Base-by-base conservation (phyloP, 2,329 filamentous ascomycete genomes). In the Phyllosticta ampelicida region DNA sequence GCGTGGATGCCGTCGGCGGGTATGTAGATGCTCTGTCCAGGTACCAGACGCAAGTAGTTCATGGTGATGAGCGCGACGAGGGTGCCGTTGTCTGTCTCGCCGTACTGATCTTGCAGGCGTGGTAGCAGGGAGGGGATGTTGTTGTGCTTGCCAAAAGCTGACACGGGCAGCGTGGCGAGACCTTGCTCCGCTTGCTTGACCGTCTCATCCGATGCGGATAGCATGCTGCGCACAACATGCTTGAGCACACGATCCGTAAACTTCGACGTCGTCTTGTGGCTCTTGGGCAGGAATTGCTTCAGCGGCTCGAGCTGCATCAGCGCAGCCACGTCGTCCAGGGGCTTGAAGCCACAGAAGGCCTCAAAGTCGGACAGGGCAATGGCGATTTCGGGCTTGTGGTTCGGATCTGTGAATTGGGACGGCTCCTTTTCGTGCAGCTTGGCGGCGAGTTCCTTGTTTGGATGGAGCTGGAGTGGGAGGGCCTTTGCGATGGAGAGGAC, bases 351-450 rank as follows among this genome's bases (percentile, higher is more conserved):
- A 9, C 83, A 85, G 64, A 91, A 90, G 0, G 86, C 83, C 68
- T 90, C 86, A 64, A 91, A 90, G 20, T 83, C 80, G 11, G 80
- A 78, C 0, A 90, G 72, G 0, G 87, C 86, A 1, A 91, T 75
- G 0, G 87, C 86, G 56, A 91, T 90, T 67, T 91, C 87, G 1
- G 87, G 87, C 71, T 90, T 90, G 75, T 90, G 86, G 68, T 90
- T 90, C 2, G 80, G 74, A 63, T 91, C 86, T 1, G 80, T 81
- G 68, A 87, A 90, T 59, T 82, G 79, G 2, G 81, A 71, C 0
- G 86, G 86, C 56, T 89, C 77, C 62, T 82, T 69, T 56, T 78
- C 68, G 71, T 90, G 85, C 1, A 90, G 77, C 64, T 83, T 77
- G 9, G 77, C 72, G 0, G 87, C 80, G 1, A 90, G 78, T 0